phyloP scores from a whole-genome alignment of 2,329 filamentous ascomycete genomes.

The Beauveria sp. region DNA sequence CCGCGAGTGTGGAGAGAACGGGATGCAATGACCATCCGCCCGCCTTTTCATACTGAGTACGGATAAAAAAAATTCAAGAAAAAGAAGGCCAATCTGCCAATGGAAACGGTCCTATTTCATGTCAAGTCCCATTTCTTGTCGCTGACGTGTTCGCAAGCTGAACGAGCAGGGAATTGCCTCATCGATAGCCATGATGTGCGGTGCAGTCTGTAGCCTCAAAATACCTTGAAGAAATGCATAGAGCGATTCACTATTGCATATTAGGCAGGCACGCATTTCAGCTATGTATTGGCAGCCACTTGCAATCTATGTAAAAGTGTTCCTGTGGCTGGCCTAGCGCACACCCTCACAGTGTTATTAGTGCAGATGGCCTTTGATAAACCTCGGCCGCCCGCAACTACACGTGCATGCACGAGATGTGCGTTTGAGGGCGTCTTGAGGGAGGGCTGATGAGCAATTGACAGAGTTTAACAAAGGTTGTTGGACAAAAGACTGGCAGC shows the following conservation, averaged over 20 bases:
- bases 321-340: slow-evolving; percentile 6
- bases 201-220: neutral
- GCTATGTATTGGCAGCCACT: neutral
- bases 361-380: neutral
- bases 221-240: neutral
- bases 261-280: neutral
- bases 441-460: too few species aligned
- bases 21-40: neutral
- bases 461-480: too few species aligned
- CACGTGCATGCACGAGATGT: neutral
- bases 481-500: neutral
- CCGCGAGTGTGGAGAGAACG: neutral
- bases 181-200: neutral
- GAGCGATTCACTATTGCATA: neutral
- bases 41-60: neutral
- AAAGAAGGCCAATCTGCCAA: neutral
- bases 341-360: neutral
- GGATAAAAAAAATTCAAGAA: neutral
- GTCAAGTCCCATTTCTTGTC: neutral
- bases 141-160: neutral
- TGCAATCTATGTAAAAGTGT: neutral
- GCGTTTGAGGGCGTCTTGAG: neutral
- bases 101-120: neutral
- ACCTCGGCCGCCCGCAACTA: slow-evolving; percentile 1
- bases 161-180: neutral